Evolutionary conservation across 2,329 filamentous ascomycete genomes (phyloP), one percentile per base, ranked within the genome.

Genomic region (Nectriaceae sp.): DNA sequence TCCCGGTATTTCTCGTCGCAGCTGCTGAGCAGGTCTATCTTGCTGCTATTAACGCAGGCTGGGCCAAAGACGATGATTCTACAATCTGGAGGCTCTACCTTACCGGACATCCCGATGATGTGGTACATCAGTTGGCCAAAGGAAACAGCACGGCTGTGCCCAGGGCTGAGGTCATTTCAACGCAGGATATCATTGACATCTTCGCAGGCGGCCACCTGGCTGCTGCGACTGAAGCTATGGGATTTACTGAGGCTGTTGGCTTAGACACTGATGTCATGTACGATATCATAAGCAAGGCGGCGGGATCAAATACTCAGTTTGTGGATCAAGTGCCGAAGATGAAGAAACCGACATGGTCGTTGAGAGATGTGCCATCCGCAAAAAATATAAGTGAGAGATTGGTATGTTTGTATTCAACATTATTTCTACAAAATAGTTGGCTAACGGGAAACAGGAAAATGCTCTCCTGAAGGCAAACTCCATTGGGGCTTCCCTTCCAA

Each of bases 51-150:
- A 21, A 43, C 20, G 20, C 31, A 8, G 41, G 41, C 4, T 43
- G 41, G 41, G 16, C 41, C 16, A 20, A 20, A 21, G 19, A 31
- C n/a, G 41, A 43, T 16, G 41, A 43, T 18, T 33, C 41, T 11
- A 29, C 41, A n/a, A 16, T 35, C n/a, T 43, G 41, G 41, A 24
- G 41, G 8, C 41, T 43, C 4, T 43, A 43, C 19, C 24, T 43
- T 15, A 22, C 15, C 15, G 29, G 19, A 8, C 10, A 22, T 20
- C 41, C 41, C 10, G 19, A 43, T 10, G 26, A 43, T 21, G 41
- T 29, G 4, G 15, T 43, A 11, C 26, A 35, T 35, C 22, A 33
- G 18, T 20, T 31, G 24, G 35, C 41, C n/a, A 43, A 43, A 20
- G 10, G 10, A 8, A 15, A 15, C 10, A 31, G 15, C 26, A 10